Evolutionary conservation across 345 rosid genomes (phyloP).

Genomic region (Arabidopsis arenosa): DNA sequence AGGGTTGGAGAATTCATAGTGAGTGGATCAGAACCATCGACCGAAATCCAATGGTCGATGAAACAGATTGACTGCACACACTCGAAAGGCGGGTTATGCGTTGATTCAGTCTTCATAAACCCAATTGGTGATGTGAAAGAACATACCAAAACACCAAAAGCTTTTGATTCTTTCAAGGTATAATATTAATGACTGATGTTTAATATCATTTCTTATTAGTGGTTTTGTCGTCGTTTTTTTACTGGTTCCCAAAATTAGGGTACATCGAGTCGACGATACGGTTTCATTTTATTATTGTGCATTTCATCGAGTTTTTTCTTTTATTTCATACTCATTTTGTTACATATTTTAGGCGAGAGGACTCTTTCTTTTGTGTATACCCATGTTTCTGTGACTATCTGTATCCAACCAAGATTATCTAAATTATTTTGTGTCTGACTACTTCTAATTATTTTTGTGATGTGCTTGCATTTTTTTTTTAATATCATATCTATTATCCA

Average conservation of each 20-base stretch:
- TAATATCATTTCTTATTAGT: background rate
- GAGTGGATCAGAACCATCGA: conserved; percentile 57
- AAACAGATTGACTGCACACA: conserved; percentile 97
- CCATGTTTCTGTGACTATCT: conserved; percentile 6
- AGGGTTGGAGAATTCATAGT: conserved; percentile 83
- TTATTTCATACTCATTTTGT: conserved; percentile 24
- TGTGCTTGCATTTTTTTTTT: background rate
- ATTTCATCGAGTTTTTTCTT: conserved; percentile 19
- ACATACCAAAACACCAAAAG: conserved; percentile 18
- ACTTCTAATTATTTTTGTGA: background rate
- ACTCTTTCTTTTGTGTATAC: background rate
- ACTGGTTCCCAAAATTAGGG: conserved; percentile 30
- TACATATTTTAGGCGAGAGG: conserved; percentile 32
- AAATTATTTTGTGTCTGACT: conserved; percentile 20
- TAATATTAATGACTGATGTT: conserved; percentile 11
- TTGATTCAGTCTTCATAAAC: conserved; percentile 84
- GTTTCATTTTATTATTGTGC: conserved; percentile 36
- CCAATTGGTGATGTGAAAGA: conserved; percentile 69
- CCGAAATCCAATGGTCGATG: conserved; percentile 83
- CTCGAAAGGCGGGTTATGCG: conserved; percentile 92
- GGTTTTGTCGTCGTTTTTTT: conserved; percentile 15
- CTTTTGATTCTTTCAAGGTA: conserved; percentile 27
- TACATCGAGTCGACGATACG: conserved; percentile 29
- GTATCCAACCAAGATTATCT: conserved; percentile 27
- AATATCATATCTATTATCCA: background rate